These are phyloP conservation scores for Carallia brachiata DNA, from an alignment of 345 rosid genomes.

Conservation along the genomic window DNA sequence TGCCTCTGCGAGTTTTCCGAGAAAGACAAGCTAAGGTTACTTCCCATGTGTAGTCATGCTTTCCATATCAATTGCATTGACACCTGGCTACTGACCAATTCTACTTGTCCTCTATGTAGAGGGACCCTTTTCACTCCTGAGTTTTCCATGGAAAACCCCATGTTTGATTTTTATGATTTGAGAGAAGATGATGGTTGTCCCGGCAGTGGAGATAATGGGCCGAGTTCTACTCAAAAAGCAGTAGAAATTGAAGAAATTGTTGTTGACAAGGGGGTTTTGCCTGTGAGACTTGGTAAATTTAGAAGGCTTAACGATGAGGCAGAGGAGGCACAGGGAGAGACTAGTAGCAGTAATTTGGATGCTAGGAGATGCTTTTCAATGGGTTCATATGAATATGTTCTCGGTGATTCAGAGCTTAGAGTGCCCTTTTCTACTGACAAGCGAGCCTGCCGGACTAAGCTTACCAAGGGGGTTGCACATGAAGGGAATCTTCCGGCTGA, in stretches of 20 bases:
- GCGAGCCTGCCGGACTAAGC: conserved; percentile 21
- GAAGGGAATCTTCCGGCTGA: conserved; percentile 33
- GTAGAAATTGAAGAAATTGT: conserved; percentile 45
- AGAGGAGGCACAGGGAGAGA: conserved; percentile 59
- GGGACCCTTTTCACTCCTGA: conserved; percentile 54
- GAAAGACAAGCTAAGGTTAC: conserved; percentile 74
- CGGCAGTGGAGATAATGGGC: conserved; percentile 41
- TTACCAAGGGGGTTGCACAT: conserved; percentile 25
- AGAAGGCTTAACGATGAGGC: conserved; percentile 41
- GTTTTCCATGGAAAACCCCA: conserved; percentile 66
- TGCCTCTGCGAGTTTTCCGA: conserved; percentile 81
- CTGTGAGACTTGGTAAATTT: conserved; percentile 76
- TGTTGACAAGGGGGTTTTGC: conserved; percentile 62
- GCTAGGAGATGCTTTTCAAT: conserved; percentile 83
- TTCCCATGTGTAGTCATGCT: conserved; percentile 86
- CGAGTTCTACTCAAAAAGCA: conserved; percentile 36
- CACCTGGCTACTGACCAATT: conserved; percentile 60
- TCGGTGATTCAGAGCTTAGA: conserved; percentile 58
- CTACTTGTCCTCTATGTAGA: conserved; percentile 2
- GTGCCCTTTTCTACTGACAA: conserved; percentile 44
- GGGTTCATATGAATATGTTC: conserved; percentile 86
- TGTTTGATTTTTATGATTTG: conserved; percentile 64
- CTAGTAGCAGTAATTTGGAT: conserved; percentile 77
- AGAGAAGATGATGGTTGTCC: conserved; percentile 57
- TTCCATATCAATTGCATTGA: conserved; percentile 82